Conservation (phyloP, 768 basidiomycete species). For the Amylocystis lapponica region DNA sequence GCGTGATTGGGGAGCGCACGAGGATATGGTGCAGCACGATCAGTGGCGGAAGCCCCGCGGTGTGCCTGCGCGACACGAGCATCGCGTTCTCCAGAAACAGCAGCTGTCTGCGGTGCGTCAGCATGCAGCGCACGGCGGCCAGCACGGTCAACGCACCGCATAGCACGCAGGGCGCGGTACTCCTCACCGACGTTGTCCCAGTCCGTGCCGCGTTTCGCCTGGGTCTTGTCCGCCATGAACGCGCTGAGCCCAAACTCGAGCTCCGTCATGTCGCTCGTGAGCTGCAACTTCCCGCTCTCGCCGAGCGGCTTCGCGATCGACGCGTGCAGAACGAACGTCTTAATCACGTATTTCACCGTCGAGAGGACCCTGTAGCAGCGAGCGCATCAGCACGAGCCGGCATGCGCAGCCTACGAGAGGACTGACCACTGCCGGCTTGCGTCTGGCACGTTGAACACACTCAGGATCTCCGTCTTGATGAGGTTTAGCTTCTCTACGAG, state of each 20-base stretch:
- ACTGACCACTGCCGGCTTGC: conserved; percentile 68
- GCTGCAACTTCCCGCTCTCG: conserved; percentile 89
- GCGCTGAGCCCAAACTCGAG: conserved; percentile 88
- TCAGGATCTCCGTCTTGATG: conserved; percentile 72
- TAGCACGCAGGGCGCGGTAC: conserved; percentile 77
- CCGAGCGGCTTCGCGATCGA: conserved; percentile 89
- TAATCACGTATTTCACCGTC: conserved; percentile 75
- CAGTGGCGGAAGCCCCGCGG: conserved; percentile 75
- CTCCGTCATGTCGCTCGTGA: conserved; percentile 95
- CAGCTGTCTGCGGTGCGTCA: conserved; percentile 50
- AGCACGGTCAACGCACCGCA: conserved; percentile 55
- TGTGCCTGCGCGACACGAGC: conserved; percentile 60
- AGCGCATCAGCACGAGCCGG: too few species aligned
- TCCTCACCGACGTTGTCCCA: conserved; percentile 81
- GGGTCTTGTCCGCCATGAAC: conserved; percentile 52
- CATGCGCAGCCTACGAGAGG: too few species aligned
- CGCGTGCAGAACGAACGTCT: conserved; percentile 88
- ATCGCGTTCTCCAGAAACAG: conserved; percentile 81
- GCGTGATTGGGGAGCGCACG: conserved; percentile 77
- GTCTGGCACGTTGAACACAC: conserved; percentile 66
- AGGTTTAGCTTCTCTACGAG: conserved; percentile 83
- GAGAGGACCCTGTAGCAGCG: conserved; percentile 19
- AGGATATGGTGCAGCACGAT: conserved; percentile 90
- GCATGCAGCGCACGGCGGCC: not conserved
- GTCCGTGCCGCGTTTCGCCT: conserved; percentile 55